Base-by-base conservation (phyloP, 768 basidiomycete species). In the Termitomyces sp. region DNA sequence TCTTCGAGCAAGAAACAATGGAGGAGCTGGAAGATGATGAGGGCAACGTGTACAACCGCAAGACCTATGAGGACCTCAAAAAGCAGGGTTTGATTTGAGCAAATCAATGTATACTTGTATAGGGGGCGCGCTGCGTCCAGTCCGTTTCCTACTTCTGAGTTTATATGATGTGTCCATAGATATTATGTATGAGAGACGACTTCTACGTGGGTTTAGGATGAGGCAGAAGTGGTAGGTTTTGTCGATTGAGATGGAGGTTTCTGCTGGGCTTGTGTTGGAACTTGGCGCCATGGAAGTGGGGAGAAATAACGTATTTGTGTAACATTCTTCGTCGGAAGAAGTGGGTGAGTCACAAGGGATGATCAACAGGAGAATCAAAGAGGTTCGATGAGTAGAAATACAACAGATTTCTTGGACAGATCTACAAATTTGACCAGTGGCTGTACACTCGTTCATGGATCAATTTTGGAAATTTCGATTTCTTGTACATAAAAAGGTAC, bases 21-120 rank as follows among this genome's bases (percentile, higher is more conserved):
- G 97, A 98, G 69, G 97, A 99, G 70, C 80, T 98, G 35, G 97
- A 99, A 67, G 97, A 99, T 67, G 92, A 92, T 43, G 97, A 98
- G 68, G 97, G 97, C 15, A 98, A 99, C 63, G 97, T 98, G 47
- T 98, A 98, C 72, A 94, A 94, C 71, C 86, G 88, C 65, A 97
- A 97, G 78, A 96, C 93, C n/a, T 98, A 94, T 66, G 93, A 96
- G 63, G 93, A 96, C 65, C 77, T 97, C 62, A 96, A 94, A 79
- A 93, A 94, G 73, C 95, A 98, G 68, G 95, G 94, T 54, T 74
- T 96, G 53, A 90, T 95, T 53, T 91, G 73, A 71, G 57, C 20
- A 36, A 25, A 36, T 43, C 23, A 23, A 18, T 29, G 50, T 48
- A 57, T 63, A 45, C 43, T 40, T 42, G 31, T 43, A 48, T 39